phyloP scores from a whole-genome alignment of 2,329 filamentous ascomycete species.

The Neurospora sp. region DNA sequence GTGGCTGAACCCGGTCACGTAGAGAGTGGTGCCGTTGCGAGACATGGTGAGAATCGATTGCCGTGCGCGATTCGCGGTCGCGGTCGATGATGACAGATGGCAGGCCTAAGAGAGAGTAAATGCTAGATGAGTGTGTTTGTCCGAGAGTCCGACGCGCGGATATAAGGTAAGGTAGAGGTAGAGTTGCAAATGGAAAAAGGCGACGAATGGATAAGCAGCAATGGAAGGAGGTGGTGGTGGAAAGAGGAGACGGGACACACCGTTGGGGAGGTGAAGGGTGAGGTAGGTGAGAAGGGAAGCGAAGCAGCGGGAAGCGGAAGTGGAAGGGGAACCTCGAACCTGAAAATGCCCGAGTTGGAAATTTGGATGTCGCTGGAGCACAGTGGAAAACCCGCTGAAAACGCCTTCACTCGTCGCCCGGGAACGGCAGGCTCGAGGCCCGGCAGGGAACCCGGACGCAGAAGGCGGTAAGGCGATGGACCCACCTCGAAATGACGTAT shows the following conservation, averaged over 20 bases:
- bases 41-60: slow-evolving; percentile 53
- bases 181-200: neutral
- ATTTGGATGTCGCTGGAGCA: neutral
- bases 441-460: neutral
- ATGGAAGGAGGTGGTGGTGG: neutral
- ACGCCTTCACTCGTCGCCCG: neutral
- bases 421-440: neutral
- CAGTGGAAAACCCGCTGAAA: neutral
- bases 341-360: neutral
- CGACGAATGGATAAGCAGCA: neutral
- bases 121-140: slow-evolving; percentile 1
- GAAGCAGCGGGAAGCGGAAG: neutral
- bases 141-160: neutral
- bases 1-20: slow-evolving; percentile 98
- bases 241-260: neutral
- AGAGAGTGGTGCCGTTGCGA: slow-evolving; percentile 86
- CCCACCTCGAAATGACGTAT: neutral
- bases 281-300: slow-evolving; percentile 4
- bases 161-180: neutral
- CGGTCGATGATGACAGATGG: neutral
- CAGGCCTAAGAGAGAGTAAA: neutral
- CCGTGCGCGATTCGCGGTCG: neutral
- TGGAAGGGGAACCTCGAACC: neutral
- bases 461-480: neutral
- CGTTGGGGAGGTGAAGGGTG: slow-evolving; percentile 4